Evolutionary conservation across 2,329 filamentous ascomycete species (phyloP), one percentile per base, ranked within the genome.

Genomic region (Diaporthe eres): DNA sequence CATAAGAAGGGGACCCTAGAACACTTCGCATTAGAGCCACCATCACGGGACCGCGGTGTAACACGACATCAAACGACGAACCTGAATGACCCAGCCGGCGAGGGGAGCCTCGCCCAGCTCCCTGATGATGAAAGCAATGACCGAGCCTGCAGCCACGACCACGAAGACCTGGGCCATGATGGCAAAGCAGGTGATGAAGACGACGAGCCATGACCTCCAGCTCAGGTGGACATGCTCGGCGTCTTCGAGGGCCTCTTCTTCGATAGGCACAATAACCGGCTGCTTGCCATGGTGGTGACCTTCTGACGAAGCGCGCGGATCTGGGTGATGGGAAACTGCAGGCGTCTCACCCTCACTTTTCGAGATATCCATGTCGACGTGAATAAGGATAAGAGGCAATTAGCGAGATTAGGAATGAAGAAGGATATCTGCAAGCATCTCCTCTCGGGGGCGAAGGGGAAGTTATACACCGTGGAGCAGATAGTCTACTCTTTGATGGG

Each of bases 1-100:
- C 86, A 91, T 90, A 13, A 91, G 85, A 0, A 91, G 83, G 0
- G 89, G 90, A 0, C 88, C 89, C 86, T 90, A n/a, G n/a, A n/a
- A n/a, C n/a, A n/a, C n/a, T 3, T 53, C 17, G 68, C 7, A 28
- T 75, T 70, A 72, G 60, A 58, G 22, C 31, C 60, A 4, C 25
- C 1, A 53, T 12, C 12, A 37, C 2, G 13, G 4, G 13, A 10
- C 3, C 7, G 39, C 34, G 31, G 42, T n/a, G 12, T 13, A 49
- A 3, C 10, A 19, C 28, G 25, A 17, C 12, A 65, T 42, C 19
- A n/a, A 10, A 13, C 22, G 1, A 71, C 77, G 15, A 76, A 87
- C 86, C 82, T 88, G 88, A 68, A 91, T 90, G 76, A 91, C 86
- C 89, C 89, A 91, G 39, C 89, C 88, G 1, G 88, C 84, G 22